Conservation (phyloP, 1,139 yeast species). For the Geotrichum cucujoidarum region DNA sequence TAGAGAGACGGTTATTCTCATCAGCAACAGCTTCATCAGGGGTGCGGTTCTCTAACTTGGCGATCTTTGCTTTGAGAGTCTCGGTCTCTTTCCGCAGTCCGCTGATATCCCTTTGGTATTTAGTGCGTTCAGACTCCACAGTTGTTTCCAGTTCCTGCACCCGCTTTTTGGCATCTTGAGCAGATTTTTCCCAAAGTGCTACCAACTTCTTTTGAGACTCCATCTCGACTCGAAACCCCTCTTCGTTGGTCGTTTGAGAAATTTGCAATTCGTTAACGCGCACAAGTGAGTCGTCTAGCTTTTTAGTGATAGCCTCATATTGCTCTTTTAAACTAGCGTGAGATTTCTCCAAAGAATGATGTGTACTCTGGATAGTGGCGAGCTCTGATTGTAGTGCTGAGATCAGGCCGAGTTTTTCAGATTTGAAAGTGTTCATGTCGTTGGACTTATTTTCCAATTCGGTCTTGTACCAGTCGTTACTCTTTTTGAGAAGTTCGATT, state of each 20-base stretch:
- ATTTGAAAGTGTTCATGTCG: constrained; percentile 36
- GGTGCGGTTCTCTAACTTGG: constrained; percentile 30
- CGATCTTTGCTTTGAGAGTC: constrained; percentile 28
- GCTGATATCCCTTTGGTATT: constrained; percentile 33
- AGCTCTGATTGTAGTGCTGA: constrained; percentile 36
- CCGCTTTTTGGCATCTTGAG: constrained; percentile 29
- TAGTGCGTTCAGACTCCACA: constrained; percentile 39
- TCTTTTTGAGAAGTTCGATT: constrained; percentile 37
- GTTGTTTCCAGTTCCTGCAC: constrained; percentile 44
- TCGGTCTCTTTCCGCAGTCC: constrained; percentile 32
- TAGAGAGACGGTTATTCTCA: constrained; percentile 15
- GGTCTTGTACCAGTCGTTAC: constrained; percentile 38
- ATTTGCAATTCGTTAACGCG: constrained; percentile 48
- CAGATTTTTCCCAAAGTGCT: constrained; percentile 52
- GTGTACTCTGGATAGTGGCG: constrained; percentile 36
- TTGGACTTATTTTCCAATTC: constrained; percentile 37
- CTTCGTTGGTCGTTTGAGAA: constrained; percentile 44
- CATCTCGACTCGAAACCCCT: constrained; percentile 58
- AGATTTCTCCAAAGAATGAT: constrained; percentile 35
- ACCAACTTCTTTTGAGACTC: constrained; percentile 58
- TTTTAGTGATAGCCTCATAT: constrained; percentile 37
- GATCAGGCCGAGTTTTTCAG: constrained; percentile 33
- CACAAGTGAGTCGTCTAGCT: constrained; percentile 39
- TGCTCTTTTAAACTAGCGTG: constrained; percentile 39
- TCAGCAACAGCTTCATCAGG: constrained; percentile 28